A percentile compares a stretch with the other conserved stretches of the same genome.
These are phyloP conservation scores for Platanus orientalis DNA, from an alignment of 164 flowering plant species.

Conservation along the genomic window DNA sequence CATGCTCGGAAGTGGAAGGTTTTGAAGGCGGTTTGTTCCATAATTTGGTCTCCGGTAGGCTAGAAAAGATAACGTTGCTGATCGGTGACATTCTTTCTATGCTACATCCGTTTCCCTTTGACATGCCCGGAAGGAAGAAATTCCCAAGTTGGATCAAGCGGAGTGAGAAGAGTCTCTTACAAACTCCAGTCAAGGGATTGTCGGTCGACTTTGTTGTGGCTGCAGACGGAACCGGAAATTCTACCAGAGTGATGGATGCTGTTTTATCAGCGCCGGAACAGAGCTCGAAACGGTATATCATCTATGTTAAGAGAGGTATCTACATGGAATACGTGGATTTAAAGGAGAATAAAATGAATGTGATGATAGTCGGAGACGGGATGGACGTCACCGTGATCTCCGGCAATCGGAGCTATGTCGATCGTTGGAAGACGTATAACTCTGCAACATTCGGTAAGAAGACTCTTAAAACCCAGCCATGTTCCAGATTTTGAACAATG, in stretches of 20 bases:
- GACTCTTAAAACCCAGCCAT: too few relatives aligned
- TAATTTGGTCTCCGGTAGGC: conserved; percentile 36
- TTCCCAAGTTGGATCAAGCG: conserved; percentile 59
- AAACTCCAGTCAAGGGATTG: conserved; percentile 6
- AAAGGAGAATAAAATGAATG: conserved; percentile 55
- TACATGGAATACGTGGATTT: conserved; percentile 54
- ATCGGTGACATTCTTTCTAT: conserved; percentile 42
- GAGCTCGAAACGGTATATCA: conserved; percentile 32
- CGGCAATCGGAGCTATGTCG: conserved; percentile 8
- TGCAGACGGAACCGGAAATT: conserved; percentile 44
- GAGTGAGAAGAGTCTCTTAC: conserved; percentile 53
- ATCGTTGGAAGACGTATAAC: conserved; percentile 13
- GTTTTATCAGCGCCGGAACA: conserved; percentile 38
- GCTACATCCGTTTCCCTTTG: conserved; percentile 26
- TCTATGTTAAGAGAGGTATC: conserved; percentile 48
- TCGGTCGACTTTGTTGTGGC: conserved; percentile 48
- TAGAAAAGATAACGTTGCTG: conserved; percentile 42
- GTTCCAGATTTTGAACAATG: too few relatives aligned
- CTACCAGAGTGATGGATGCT: conserved; percentile 39
- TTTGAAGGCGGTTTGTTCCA: conserved; percentile 60
- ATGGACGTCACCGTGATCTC: conserved; percentile 33
- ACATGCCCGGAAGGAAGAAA: conserved; percentile 11
- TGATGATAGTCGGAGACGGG: conserved; percentile 62
- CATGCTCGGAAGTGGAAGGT: conserved; percentile 84
- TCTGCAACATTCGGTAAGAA: conserved; percentile 9